These are phyloP conservation scores for Zymoseptoria ardabiliae DNA, from an alignment of 2,329 filamentous ascomycete genomes.

Conservation along the genomic window DNA sequence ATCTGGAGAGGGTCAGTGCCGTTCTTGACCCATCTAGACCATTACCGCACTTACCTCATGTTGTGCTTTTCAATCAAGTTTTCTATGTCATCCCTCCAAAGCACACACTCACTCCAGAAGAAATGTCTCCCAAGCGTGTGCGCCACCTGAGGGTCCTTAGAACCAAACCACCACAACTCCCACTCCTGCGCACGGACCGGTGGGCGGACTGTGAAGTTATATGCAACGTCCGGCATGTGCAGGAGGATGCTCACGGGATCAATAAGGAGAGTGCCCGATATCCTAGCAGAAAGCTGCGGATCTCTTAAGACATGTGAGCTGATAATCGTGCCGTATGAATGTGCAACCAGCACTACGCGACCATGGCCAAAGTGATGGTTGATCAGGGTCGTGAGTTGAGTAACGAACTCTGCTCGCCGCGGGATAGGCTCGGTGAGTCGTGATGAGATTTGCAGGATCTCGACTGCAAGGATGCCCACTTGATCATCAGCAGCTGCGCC, in stretches of 20 bases:
- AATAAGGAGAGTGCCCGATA: conserved; percentile 47
- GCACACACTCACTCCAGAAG: conserved; percentile 63
- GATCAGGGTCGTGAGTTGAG: conserved; percentile 51
- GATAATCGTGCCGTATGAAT: conserved; percentile 57
- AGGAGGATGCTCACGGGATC: conserved; percentile 61
- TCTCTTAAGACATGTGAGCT: conserved; percentile 55
- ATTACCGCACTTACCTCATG: conserved; percentile 16
- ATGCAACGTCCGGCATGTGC: conserved; percentile 62
- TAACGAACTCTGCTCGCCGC: conserved; percentile 46
- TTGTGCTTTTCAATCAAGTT: conserved; percentile 25
- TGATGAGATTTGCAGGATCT: conserved; percentile 59
- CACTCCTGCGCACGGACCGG: conserved; percentile 56
- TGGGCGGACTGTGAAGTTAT: conserved; percentile 55
- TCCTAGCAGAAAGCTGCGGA: conserved; percentile 36
- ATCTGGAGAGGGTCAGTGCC: conserved; percentile 13
- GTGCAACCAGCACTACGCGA: conserved; percentile 53
- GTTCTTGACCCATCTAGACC: not conserved
- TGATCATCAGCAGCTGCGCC: conserved; percentile 32
- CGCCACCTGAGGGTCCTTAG: conserved; percentile 59
- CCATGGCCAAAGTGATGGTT: conserved; percentile 52
- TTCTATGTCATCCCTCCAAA: conserved; percentile 61
- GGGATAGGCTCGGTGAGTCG: conserved; percentile 52
- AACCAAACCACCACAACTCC: conserved; percentile 64
- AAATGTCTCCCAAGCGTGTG: conserved; percentile 59
- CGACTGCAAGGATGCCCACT: conserved; percentile 58